Evolutionary conservation across 1,284 basidiomycete species (phyloP), one percentile per base, ranked within the genome.

Genomic region (Fomitopsis betulina): DNA sequence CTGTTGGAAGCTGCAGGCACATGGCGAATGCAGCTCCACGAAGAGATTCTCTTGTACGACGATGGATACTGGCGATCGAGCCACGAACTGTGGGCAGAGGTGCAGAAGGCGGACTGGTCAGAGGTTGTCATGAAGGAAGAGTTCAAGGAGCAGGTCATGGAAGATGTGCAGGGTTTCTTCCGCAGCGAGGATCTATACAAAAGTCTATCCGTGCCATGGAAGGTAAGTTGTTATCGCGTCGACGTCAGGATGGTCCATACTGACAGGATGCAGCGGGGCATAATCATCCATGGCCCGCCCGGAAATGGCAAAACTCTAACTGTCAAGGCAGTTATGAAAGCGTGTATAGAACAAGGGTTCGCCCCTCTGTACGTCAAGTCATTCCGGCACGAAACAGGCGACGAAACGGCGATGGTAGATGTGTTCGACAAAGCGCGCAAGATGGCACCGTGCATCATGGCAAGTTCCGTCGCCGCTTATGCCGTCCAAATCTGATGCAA

Each of bases 261-360:
- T 30, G 27, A 30, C 27, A 30, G 3, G 27, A 30, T 30, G 7
- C 27, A 89, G 87, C 85, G 87, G 60, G 87, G 87, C 33, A 67
- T 89, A 58, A 87, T 90, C 62, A 77, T 90, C 79, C 76, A 84
- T 65, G 89, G 89, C 2, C 86, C 88, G 23, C 87, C 89, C 68
- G 90, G 90, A 3, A 93, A 94, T 61, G 91, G 91, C 2, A 93
- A 93, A 72, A 93, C 91, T 0, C 91, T 91, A 71, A 88, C 80
- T 58, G 75, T 94, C 67, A 93, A 93, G 70, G 81, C 78, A 12
- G 80, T 89, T 60, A 87, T 89, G 83, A 89, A 87, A 68, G 79
- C 79, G 0, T 86, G 85, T 58, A 75, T 78, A 62, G 76, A 76
- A n/a, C 75, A 75, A 54, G 85, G 85, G 0, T 84, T 84, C 63